Evolutionary conservation across 805 yeast genomes (phyloP), one percentile per base, ranked within the genome.

Genomic region (Suhomyces tanzawaensis): DNA sequence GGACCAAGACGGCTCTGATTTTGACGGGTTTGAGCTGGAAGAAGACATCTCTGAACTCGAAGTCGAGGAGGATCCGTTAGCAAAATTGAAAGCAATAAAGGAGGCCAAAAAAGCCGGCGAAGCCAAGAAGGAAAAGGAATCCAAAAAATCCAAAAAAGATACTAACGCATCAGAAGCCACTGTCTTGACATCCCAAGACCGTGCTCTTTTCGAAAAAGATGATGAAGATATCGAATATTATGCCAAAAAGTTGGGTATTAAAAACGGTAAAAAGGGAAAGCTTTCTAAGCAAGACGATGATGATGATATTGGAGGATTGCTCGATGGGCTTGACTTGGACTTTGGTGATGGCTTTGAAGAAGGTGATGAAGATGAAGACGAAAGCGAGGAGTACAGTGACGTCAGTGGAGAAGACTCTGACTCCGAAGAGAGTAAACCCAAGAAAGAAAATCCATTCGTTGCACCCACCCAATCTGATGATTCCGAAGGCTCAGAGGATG

Each of bases 211-310:
- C 48, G 62, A 65, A 33, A 71, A 74, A 45, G 95, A 85, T 48
- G 95, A 86, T 42, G 81, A 77, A 40, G 95, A 90, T 37, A 81
- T 85, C 62, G 78, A 74, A 29, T 87, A 82, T 53, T 90, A 88
- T 57, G 90, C 96, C 3, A 83, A 82, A 45, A 82, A 85, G 51
- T 67, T 90, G 7, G 95, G 95, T 1, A 57, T 85, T 48, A 70
- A 68, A 40, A 79, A 79, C 46, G 76, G 79, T 0, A 72, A 71
- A 38, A 69, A 68, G 12, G 40, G 63, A 3, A 64, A 60, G 36
- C 65, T 82, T 32, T 61, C 71, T 26, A 75, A 74, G 45, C 54
- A 54, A 3, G 81, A 73, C 27, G 88, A 79, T 11, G 85, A 83
- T 52, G 96, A 88, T 59, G 76, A 82, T 2, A 68, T 89, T 33